Base-by-base conservation (phyloP, 176 grass and related monocot species). In the Typha latifolia region DNA sequence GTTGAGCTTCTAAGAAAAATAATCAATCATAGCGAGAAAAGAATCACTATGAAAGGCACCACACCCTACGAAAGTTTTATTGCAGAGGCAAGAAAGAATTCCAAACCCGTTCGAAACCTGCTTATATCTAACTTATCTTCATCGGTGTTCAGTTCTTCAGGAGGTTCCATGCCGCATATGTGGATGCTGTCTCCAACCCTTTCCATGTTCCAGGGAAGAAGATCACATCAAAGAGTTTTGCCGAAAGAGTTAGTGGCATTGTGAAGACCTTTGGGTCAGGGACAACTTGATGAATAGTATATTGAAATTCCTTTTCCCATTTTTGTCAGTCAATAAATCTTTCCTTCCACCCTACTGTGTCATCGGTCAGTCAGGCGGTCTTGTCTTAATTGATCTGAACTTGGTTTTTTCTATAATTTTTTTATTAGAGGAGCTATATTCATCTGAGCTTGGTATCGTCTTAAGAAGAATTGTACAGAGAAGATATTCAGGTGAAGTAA, bases 131-230 rank as follows among this genome's bases (percentile, higher is more conserved):
- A 32, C 43, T 75, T 32, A 53, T 75, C 1, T 62, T 11, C 1
- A 12, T 69, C 73, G 48, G 10, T 23, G 11, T n/a, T 78, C 76
- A 99, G 95, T 99, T 99, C 74, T 99, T 94, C 72, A 87, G 84
- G 84, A 99, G 87, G 80, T 99, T 99, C 71, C 89, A 99, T 51
- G 86, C 89, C 0, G 89, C 89, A 22, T 90, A 94, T 32, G 86
- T 90, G 29, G 95, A 94, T 57, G 86, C 95, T 0, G 82, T 99
- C 67, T 99, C 86, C 3, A 94, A 99, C 71, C 95, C 95, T 0
- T 99, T 99, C 71, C 89, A 99, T 63, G 86, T 99, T 66, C 95
- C 95, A 4, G 95, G 95, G 66, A 99, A 90, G 79, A 99, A 99
- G 79, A 94, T 99, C 29, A 76, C 86, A 29, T 99, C 95, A 16